Percentiles rank a stretch among this genome's conserved stretches.
Evolutionary conservation across 768 basidiomycete genomes (phyloP).

Genomic region (Pisolithus sp.): DNA sequence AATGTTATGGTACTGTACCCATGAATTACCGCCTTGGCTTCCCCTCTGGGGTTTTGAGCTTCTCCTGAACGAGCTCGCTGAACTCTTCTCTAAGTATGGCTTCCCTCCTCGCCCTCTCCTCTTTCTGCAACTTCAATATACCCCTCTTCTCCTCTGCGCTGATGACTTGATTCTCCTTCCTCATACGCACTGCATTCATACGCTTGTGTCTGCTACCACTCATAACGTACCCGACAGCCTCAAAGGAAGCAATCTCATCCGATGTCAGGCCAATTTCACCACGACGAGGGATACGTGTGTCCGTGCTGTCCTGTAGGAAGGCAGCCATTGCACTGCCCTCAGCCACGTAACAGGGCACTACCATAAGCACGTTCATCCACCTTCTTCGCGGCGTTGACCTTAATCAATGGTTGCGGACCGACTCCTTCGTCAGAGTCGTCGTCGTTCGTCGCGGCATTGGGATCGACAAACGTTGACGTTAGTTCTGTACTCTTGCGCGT

Average conservation of each 20-base stretch:
- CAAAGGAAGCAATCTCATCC: conserved; percentile 81
- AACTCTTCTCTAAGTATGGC: conserved; percentile 86
- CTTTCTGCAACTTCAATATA: conserved; percentile 89
- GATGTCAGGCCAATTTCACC: conserved; percentile 95
- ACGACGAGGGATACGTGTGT: conserved; percentile 90
- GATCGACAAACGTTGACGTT: not conserved
- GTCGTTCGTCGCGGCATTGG: conserved; percentile 19
- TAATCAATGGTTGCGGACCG: conserved; percentile 68
- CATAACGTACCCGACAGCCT: conserved; percentile 95
- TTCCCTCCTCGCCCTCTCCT: conserved; percentile 90
- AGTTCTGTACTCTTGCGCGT: conserved; percentile 1
- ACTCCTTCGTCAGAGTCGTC: conserved; percentile 60
- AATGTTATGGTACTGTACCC: not conserved
- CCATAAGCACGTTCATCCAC: conserved; percentile 85
- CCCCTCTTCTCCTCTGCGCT: conserved; percentile 97
- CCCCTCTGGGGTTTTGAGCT: conserved; percentile 47
- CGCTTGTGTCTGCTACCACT: conserved; percentile 88
- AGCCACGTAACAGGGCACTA: conserved; percentile 81
- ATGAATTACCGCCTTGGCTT: conserved; percentile 11
- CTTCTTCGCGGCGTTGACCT: conserved; percentile 39
- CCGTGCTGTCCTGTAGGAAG: conserved; percentile 80
- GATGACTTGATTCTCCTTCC: conserved; percentile 99
- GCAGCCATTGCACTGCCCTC: conserved; percentile 99
- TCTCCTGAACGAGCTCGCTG: conserved; percentile 73
- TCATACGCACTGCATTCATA: conserved; percentile 98